These are phyloP conservation scores for Tanozyma kutaoensis DNA, from an alignment of 805 yeast genomes.

Conservation along the genomic window DNA sequence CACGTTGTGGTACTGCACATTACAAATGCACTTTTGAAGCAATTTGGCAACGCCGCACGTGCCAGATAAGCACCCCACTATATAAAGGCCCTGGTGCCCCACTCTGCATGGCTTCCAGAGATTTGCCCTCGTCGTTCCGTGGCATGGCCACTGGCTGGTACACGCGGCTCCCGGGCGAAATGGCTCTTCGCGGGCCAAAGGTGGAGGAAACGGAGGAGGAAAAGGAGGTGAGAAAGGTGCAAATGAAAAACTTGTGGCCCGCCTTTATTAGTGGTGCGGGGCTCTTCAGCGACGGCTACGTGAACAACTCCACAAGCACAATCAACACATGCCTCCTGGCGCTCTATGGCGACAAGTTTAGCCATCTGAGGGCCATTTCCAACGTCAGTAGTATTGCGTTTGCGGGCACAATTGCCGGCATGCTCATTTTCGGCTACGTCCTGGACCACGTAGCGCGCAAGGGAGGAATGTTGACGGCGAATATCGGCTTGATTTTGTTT, in stretches of 20 bases:
- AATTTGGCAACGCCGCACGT: too few species aligned
- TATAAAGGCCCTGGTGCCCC: too few species aligned
- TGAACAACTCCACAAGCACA: conserved; percentile 72
- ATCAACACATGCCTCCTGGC: conserved; percentile 56
- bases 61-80: too few species aligned
- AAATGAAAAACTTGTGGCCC: conserved; percentile 15
- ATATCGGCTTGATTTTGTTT: conserved; percentile 60
- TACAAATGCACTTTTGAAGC: too few species aligned
- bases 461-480: conserved; percentile 70
- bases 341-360: conserved; percentile 53
- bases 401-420: conserved; percentile 86
- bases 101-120: conserved; percentile 22
- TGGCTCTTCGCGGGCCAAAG: conserved; percentile 1
- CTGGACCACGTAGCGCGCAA: conserved; percentile 77
- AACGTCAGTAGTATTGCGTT: conserved; percentile 83
- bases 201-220: conserved; percentile 4
- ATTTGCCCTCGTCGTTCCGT: conserved; percentile 29
- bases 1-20: too few species aligned
- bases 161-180: conserved; percentile 4
- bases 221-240: conserved; percentile 5
- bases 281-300: conserved; percentile 85
- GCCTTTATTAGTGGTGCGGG: conserved; percentile 68
- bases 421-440: conserved; percentile 64
- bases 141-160: conserved; percentile 16
- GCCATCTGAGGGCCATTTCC: conserved; percentile 53